Conservation (phyloP, 352 stramenopile species). For the Pythium sp. region DNA sequence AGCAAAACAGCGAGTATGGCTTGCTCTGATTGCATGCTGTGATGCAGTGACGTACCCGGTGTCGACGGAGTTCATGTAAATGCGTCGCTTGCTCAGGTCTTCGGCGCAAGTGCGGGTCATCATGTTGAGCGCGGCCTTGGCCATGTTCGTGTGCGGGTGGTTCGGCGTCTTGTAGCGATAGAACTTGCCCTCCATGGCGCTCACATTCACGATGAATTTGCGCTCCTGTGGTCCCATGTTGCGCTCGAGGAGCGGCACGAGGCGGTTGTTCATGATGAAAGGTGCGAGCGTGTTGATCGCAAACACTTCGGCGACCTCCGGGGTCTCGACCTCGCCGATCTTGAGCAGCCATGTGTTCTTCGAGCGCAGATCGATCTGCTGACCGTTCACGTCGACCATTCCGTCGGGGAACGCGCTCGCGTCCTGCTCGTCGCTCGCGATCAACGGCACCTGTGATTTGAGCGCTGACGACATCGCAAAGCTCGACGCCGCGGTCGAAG, state of each 20-base stretch:
- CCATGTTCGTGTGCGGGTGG: constrained; percentile 98
- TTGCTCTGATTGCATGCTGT: background rate
- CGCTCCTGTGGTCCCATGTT: constrained; percentile 36
- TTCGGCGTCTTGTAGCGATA: constrained; percentile 97
- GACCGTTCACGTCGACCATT: constrained; percentile 93
- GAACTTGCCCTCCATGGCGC: constrained; percentile 98
- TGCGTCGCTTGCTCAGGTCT: constrained; percentile 91
- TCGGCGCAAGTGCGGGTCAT: constrained; percentile 96
- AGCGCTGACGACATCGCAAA: constrained; percentile 70
- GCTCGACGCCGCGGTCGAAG: constrained; percentile 19
- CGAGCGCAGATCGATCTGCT: constrained; percentile 94
- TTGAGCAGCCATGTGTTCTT: constrained; percentile 96
- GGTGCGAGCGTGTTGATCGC: constrained; percentile 96
- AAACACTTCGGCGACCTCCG: constrained; percentile 87
- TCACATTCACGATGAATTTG: constrained; percentile 97
- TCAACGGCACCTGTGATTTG: constrained; percentile 80
- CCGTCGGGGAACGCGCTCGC: constrained; percentile 62
- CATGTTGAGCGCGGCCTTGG: constrained; percentile 98
- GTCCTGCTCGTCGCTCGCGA: constrained; percentile 68
- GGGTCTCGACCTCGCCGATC: constrained; percentile 90
- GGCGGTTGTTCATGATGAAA: constrained; percentile 95
- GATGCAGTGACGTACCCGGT: constrained; percentile 73
- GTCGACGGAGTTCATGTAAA: constrained; percentile 98
- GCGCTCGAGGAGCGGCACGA: constrained; percentile 89
- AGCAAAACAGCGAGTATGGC: background rate